Evolutionary conservation across 2,329 filamentous ascomycete genomes (phyloP).

Genomic region (Atkinsonella texensis): DNA sequence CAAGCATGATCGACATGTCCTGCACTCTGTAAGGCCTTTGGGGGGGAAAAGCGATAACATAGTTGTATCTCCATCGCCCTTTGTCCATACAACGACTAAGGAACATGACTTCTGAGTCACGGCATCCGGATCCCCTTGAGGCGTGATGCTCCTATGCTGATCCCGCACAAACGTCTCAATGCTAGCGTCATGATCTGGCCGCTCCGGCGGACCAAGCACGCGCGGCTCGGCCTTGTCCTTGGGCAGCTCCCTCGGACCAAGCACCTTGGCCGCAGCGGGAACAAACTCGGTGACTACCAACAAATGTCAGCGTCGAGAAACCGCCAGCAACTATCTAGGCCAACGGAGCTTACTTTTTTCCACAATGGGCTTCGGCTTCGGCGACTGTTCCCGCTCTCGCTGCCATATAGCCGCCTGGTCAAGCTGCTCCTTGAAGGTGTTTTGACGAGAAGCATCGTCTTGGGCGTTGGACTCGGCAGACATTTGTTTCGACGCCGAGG

Average conservation of each 20-base stretch:
- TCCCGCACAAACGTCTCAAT: conserved; percentile 42
- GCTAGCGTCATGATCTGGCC: conserved; percentile 33
- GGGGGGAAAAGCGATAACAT: too few species aligned
- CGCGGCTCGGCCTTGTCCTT: conserved; percentile 9
- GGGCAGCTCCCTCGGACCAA: conserved; percentile 22
- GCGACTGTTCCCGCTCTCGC: conserved; percentile 14
- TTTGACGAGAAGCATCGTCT: conserved; percentile 7
- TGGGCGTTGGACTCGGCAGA: not conserved
- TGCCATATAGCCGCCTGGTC: conserved; percentile 28
- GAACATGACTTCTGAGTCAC: conserved; percentile 11
- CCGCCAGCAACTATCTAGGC: too few species aligned
- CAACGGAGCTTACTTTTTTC: conserved; percentile 27
- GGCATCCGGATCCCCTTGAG: conserved; percentile 12
- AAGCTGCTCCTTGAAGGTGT: conserved; percentile 31
- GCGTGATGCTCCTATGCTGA: conserved; percentile 34
- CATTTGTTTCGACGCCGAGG: conserved; percentile 8
- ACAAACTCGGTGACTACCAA: conserved; percentile 30
- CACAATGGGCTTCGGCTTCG: conserved; percentile 24
- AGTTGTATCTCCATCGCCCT: too few species aligned
- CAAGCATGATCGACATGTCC: too few species aligned
- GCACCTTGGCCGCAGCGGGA: conserved; percentile 28
- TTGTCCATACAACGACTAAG: not conserved
- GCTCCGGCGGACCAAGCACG: conserved; percentile 25
- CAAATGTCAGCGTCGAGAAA: not conserved
- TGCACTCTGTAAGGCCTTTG: too few species aligned